A percentile compares a stretch with the other conserved stretches of the same genome.
phyloP scores from a whole-genome alignment of 257 asterid species.

The Fraxinus anomala region DNA sequence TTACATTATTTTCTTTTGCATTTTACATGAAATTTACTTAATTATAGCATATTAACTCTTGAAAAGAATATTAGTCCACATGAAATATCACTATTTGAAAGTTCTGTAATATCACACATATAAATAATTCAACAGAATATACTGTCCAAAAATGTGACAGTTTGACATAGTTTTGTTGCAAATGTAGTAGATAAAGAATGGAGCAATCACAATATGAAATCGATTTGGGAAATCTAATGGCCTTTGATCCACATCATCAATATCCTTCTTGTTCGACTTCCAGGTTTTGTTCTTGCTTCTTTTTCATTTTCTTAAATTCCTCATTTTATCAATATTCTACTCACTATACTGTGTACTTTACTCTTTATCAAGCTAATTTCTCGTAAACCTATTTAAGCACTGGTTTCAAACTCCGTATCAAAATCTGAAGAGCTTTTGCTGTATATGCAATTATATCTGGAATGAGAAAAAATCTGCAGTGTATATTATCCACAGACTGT shows the following conservation, averaged over 20 bases:
- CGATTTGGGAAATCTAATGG: slow-evolving; percentile 81
- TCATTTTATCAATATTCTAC: background rate
- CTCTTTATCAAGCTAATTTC: too few relatives aligned
- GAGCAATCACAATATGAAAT: slow-evolving; percentile 52
- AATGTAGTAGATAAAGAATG: slow-evolving; percentile 28
- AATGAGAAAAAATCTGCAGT: too few relatives aligned
- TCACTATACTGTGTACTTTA: too few relatives aligned
- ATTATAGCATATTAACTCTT: background rate
- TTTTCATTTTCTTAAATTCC: background rate
- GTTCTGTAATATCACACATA: background rate
- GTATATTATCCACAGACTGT: background rate
- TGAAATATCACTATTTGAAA: background rate
- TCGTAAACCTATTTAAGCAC: background rate
- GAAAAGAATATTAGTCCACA: too few relatives aligned
- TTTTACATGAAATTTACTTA: background rate
- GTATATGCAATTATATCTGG: background rate
- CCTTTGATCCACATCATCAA: slow-evolving; percentile 55
- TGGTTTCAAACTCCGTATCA: background rate
- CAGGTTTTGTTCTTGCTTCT: slow-evolving; percentile 38
- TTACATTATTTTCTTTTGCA: background rate
- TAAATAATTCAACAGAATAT: background rate
- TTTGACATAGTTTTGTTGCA: background rate
- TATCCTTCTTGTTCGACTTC: slow-evolving; percentile 59
- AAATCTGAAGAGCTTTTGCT: background rate
- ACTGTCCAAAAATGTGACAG: background rate